phyloP scores from a whole-genome alignment of 352 stramenopile species.

The Globisporangium paroecandrum region DNA sequence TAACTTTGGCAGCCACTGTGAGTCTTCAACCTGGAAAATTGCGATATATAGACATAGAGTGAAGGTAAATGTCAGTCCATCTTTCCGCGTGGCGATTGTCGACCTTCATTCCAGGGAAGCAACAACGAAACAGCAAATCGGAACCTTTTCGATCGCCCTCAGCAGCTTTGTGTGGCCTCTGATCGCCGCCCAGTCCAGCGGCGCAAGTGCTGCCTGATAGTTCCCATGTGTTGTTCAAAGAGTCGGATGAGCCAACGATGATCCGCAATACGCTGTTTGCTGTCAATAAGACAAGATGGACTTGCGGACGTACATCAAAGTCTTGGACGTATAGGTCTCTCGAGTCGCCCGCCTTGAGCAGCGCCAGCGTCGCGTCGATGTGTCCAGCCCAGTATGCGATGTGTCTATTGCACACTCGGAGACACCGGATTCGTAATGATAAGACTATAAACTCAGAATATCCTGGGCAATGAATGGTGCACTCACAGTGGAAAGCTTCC shows the following conservation, averaged over 20 bases:
- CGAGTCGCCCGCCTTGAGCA: slow-evolving; percentile 45
- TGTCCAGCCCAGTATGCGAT: slow-evolving; percentile 68
- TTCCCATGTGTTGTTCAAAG: not conserved
- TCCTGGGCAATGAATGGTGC: no score
- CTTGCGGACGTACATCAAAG: slow-evolving; percentile 41
- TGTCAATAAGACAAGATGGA: not conserved
- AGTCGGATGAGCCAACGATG: not conserved
- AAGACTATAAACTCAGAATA: no score
- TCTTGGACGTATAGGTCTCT: slow-evolving; percentile 67
- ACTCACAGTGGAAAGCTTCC: slow-evolving; percentile 64
- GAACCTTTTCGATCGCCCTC: slow-evolving; percentile 52
- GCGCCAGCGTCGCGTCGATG: slow-evolving; percentile 40
- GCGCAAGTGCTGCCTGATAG: slow-evolving; percentile 28
- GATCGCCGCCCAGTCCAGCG: slow-evolving; percentile 59
- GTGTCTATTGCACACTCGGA: slow-evolving; percentile 31
- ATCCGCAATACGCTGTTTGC: no score
- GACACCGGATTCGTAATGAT: no score
- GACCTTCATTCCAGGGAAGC: not conserved
- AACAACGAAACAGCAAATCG: not conserved
- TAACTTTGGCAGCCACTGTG: slow-evolving; percentile 64
- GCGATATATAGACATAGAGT: not conserved
- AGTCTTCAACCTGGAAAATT: slow-evolving; percentile 47
- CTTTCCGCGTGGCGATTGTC: not conserved
- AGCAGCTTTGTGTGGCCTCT: slow-evolving; percentile 44
- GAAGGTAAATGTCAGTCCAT: not conserved